phyloP scores from a whole-genome alignment of 148 eudicot species.

The Rhododendron vialii region DNA sequence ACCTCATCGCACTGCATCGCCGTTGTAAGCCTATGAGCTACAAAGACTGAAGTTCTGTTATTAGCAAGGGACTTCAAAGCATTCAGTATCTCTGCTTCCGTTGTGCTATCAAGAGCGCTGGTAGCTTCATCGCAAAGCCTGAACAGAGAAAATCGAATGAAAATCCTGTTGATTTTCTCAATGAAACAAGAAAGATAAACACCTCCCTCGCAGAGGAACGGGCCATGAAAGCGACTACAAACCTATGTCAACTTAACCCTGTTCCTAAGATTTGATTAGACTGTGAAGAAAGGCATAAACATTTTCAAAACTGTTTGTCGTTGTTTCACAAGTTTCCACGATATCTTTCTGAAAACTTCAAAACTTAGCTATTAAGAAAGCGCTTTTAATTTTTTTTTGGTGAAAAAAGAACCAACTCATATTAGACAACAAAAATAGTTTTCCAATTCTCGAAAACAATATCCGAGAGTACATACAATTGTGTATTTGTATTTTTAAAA shows the following conservation, averaged over 20 bases:
- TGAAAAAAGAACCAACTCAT: not conserved
- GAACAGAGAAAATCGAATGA: not conserved
- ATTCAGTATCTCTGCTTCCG: constrained; percentile 85
- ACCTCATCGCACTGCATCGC: constrained; percentile 99
- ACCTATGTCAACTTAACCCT: not conserved
- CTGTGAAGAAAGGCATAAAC: not conserved
- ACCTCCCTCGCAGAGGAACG: not conserved
- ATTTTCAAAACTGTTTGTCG: not conserved
- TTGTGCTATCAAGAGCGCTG: constrained; percentile 96
- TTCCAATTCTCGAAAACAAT: not conserved
- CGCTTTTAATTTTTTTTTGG: not conserved
- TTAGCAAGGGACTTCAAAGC: constrained; percentile 81
- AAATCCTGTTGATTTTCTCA: not conserved
- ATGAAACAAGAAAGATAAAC: not conserved
- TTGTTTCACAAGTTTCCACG: not conserved
- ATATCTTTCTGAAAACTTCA: not conserved
- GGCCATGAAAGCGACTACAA: not conserved
- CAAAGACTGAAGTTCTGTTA: constrained; percentile 78
- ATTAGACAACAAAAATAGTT: not conserved
- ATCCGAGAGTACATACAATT: not conserved
- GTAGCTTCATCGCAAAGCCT: constrained; percentile 99
- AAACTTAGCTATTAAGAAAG: not conserved
- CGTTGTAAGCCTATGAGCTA: constrained; percentile 97
- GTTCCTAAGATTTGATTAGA: not conserved
- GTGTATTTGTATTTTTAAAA: not conserved